phyloP scores from a whole-genome alignment of 2,329 filamentous ascomycete genomes.

The Colletotrichum chlorophyti region DNA sequence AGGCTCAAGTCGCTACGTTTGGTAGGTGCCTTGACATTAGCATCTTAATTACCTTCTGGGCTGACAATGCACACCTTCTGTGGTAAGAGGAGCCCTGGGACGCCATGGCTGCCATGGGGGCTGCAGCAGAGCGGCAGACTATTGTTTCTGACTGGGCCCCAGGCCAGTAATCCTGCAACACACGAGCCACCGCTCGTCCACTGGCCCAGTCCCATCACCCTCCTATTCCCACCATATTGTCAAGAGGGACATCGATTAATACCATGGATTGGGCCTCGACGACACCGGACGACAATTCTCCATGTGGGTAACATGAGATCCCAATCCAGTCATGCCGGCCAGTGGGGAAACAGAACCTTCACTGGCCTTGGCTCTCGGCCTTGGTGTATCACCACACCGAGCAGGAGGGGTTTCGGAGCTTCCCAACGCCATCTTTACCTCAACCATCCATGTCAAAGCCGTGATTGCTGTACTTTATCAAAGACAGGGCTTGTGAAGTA shows the following conservation, averaged over 20 bases:
- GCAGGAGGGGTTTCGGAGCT: neutral
- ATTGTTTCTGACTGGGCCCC: conserved; percentile 31
- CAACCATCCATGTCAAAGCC: neutral
- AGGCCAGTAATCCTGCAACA: conserved; percentile 20
- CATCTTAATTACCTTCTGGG: too few species aligned
- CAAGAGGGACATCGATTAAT: conserved; percentile 23
- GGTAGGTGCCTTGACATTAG: too few species aligned
- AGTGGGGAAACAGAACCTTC: neutral
- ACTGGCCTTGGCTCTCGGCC: neutral
- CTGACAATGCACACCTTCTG: too few species aligned
- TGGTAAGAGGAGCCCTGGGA: too few species aligned
- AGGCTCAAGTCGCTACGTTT: too few species aligned
- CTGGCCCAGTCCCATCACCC: conserved; percentile 9
- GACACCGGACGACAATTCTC: conserved; percentile 27
- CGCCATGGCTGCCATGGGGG: too few species aligned
- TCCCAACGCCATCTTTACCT: neutral
- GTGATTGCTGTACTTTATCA: conserved; percentile 22
- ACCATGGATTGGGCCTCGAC: conserved; percentile 18
- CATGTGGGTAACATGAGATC: conserved; percentile 17
- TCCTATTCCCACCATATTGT: conserved; percentile 14
- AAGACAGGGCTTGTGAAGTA: conserved; percentile 7
- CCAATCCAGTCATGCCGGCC: neutral
- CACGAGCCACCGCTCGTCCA: conserved; percentile 22
- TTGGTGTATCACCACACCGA: too few species aligned
- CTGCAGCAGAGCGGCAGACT: conserved; percentile 24